Evolutionary conservation across 2,329 filamentous ascomycete species (phyloP), one percentile per base, ranked within the genome.

Genomic region (Beauveria varroae): DNA sequence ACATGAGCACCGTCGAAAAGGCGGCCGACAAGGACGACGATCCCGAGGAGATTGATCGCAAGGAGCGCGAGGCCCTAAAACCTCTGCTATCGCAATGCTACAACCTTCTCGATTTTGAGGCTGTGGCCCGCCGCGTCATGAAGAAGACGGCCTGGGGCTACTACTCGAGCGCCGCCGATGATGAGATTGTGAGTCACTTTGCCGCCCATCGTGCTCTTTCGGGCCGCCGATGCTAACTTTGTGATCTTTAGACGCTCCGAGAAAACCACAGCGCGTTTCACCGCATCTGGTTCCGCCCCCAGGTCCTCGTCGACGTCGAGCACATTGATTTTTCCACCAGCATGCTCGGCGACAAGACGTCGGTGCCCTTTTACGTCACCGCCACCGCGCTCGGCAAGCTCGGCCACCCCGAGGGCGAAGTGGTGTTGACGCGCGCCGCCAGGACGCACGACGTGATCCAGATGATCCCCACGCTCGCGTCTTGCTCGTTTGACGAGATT

Each of bases 81-180:
- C 93, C 93, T 0, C 79, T 86, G 52, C 78, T 97, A 63, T 87
- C 90, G 66, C 89, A 96, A 73, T 96, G 92, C 79, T 96, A 93
- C 76, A 97, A 97, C 73, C 77, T 97, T 63, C 85, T 95, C 78
- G 95, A 99, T 76, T 99, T 99, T 73, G 95, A 99, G 80, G 86
- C 91, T 3, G 93, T 98, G 41, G 95, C 95, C 5, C 86, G 88
- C 68, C 81, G 86, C 44, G 86, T 96, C 61, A 97, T 98, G 93
- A 97, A 96, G 83, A 96, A 90, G 79, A 89, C 88, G 1, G 93
- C 93, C 0, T 99, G 95, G 95, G 95, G 90, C 28, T 99, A 99
- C 78, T 99, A 99, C 75, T 96, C 91, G 1, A 95, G 90, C 70
- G 93, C 91, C 61, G 91, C 93, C 0, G 76, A 78, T 34, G 76